phyloP scores from a whole-genome alignment of 306 rosid species.

The Glycyrrhiza uralensis region DNA sequence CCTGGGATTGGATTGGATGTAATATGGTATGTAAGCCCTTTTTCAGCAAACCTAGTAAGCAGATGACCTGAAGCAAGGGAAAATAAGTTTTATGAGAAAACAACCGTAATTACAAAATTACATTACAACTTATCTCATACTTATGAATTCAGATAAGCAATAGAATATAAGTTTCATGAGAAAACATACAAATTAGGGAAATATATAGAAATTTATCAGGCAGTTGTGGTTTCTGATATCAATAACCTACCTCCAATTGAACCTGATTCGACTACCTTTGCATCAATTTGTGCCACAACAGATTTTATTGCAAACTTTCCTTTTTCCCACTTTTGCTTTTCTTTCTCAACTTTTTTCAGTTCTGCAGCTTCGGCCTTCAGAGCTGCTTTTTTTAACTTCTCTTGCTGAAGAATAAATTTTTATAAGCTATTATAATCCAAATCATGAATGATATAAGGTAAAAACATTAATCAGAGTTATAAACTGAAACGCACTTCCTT shows the following conservation, averaged over 20 bases:
- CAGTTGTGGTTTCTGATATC: not conserved
- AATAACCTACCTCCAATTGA: conserved; percentile 75
- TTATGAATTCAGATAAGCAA: not conserved
- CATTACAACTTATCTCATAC: not conserved
- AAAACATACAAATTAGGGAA: conserved; percentile 8
- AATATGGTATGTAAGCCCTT: conserved; percentile 68
- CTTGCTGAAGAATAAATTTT: conserved; percentile 55
- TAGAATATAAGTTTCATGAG: conserved; percentile 20
- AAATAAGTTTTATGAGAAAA: conserved; percentile 14
- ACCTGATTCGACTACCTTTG: conserved; percentile 82
- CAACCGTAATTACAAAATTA: not conserved
- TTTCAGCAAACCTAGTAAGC: conserved; percentile 86
- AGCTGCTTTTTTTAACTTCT: conserved; percentile 71
- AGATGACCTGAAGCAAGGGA: conserved; percentile 57
- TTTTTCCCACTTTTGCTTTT: conserved; percentile 82
- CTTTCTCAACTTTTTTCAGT: conserved; percentile 70
- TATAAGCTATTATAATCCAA: conserved; percentile 22
- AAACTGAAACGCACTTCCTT: conserved; percentile 55
- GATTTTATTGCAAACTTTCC: conserved; percentile 83
- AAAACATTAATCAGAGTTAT: conserved; percentile 8
- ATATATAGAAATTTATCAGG: not conserved
- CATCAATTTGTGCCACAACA: conserved; percentile 79
- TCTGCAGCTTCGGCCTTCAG: conserved; percentile 86
- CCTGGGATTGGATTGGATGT: conserved; percentile 78
- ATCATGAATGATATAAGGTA: conserved; percentile 9